phyloP scores from a whole-genome alignment of 1,284 basidiomycete genomes.

The Rugosomyces carneus region DNA sequence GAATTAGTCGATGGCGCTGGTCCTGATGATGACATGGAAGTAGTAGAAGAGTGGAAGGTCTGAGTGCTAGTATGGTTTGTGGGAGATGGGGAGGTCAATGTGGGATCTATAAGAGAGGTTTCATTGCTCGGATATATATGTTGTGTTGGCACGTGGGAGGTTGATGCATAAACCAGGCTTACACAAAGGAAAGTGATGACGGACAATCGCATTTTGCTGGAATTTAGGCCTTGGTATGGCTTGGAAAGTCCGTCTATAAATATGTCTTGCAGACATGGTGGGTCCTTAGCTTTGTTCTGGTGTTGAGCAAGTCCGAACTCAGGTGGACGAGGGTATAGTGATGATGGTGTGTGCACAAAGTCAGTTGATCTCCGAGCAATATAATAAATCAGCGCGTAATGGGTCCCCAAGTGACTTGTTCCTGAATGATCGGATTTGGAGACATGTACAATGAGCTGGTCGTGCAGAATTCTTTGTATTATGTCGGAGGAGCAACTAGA shows the following conservation, averaged over 20 bases:
- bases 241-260: slow-evolving; percentile 16
- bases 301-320: slow-evolving; percentile 1
- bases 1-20: slow-evolving; percentile 30
- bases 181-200: neutral
- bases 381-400: no score
- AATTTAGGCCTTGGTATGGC: slow-evolving; percentile 4
- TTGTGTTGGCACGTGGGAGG: neutral
- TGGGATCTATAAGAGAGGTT: neutral
- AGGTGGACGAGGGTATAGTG: neutral
- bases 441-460: neutral
- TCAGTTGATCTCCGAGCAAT: neutral
- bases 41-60: slow-evolving; percentile 13
- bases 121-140: neutral
- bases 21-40: slow-evolving; percentile 36
- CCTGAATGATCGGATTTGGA: neutral
- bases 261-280: slow-evolving; percentile 9
- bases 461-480: neutral
- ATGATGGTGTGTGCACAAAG: neutral
- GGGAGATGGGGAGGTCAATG: slow-evolving; percentile 1
- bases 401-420: neutral
- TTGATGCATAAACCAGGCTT: neutral
- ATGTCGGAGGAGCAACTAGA: neutral
- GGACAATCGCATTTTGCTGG: neutral
- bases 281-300: slow-evolving; percentile 8
- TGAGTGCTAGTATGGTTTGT: slow-evolving; percentile 5